Evolutionary conservation across 192 early-diverging fungal species (phyloP).

Genomic region (Backusella mclennaniae): DNA sequence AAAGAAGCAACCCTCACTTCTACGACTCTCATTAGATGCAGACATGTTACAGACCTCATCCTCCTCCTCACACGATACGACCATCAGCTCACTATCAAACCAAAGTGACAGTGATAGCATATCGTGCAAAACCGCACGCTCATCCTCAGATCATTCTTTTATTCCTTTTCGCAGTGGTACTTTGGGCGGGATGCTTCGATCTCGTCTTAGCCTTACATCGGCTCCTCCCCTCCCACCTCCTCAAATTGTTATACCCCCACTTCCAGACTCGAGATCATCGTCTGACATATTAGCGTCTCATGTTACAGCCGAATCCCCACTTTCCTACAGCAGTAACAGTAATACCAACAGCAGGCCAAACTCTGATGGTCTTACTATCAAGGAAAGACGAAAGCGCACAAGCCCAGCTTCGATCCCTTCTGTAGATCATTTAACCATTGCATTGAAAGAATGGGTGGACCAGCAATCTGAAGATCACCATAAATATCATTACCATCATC

Average conservation of each 20-base stretch:
- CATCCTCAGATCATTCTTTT: neutral
- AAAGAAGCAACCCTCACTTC: neutral
- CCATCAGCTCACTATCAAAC: neutral
- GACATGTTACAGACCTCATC: neutral
- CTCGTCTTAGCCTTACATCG: neutral
- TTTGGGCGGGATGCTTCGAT: neutral
- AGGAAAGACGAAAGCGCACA: slow-evolving; percentile 4
- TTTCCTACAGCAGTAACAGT: neutral
- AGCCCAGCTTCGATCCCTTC: slow-evolving; percentile 8
- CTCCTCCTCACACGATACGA: neutral
- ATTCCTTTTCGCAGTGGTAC: slow-evolving; percentile 11
- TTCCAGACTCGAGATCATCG: neutral
- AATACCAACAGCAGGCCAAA: neutral
- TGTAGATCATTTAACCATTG: slow-evolving; percentile 5
- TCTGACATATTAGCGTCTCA: neutral
- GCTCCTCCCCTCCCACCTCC: neutral
- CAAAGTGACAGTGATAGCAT: neutral
- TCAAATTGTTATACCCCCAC: neutral
- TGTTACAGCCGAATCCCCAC: neutral
- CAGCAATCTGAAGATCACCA: neutral
- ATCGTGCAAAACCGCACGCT: neutral
- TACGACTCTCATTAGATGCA: slow-evolving; percentile 16
- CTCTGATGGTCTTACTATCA: neutral
- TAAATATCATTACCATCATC: neutral
- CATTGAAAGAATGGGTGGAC: neutral